Conservation (phyloP, 371 early-diverging fungal species). For the Rhizopus arrhizus region DNA sequence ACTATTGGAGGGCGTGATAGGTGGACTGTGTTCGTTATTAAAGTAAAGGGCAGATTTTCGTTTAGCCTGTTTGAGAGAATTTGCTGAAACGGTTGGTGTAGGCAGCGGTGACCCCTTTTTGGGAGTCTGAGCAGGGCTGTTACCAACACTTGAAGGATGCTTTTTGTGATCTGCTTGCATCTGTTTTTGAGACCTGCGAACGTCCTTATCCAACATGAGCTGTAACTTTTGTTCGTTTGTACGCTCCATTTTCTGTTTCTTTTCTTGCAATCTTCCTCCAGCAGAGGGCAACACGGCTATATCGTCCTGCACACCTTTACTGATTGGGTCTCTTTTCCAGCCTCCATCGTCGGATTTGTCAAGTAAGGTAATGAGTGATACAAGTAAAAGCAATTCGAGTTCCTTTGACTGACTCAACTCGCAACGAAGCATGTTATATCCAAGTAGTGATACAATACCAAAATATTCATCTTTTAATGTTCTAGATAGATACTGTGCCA, state of each 20-base stretch:
- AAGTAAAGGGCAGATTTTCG: background rate
- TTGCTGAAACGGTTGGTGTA: constrained; percentile 26
- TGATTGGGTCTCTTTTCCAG: constrained; percentile 32
- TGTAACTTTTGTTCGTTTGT: constrained; percentile 40
- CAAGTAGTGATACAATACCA: constrained; percentile 44
- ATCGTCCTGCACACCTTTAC: constrained; percentile 16
- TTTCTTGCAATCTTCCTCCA: constrained; percentile 19
- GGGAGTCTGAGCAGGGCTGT: constrained; percentile 26
- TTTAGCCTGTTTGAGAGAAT: background rate
- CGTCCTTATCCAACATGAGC: constrained; percentile 39
- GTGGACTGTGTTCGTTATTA: background rate
- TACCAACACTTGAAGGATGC: constrained; percentile 21
- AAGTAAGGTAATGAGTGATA: constrained; percentile 43
- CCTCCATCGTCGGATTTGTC: constrained; percentile 44
- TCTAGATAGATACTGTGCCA: constrained; percentile 48
- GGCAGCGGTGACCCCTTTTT: constrained; percentile 22
- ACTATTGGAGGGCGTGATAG: constrained; percentile 5
- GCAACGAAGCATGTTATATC: constrained; percentile 39
- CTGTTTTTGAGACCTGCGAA: constrained; percentile 43
- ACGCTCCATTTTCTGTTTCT: constrained; percentile 26
- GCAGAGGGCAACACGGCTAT: background rate
- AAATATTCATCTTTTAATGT: constrained; percentile 48
- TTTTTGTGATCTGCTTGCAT: constrained; percentile 25
- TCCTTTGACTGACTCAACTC: constrained; percentile 27
- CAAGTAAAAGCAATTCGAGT: constrained; percentile 34